These are phyloP conservation scores for Flaveria trinervia DNA, from an alignment of 129 eudicot species.

Conservation along the genomic window DNA sequence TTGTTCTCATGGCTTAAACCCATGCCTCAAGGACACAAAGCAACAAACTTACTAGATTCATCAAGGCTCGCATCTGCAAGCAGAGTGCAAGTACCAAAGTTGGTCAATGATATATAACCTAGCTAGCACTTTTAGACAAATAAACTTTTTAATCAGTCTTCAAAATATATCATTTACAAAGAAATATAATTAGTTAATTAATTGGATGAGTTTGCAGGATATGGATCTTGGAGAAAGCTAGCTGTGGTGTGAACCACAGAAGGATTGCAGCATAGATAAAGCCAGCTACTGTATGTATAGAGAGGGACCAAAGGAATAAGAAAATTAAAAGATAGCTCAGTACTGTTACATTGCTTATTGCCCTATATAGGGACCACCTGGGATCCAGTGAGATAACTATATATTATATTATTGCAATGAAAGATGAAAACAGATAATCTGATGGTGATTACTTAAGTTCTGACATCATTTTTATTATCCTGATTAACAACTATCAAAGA, in stretches of 20 bases:
- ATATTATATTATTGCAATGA: slow-evolving; percentile 19
- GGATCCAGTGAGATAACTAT: neutral
- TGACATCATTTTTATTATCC: neutral
- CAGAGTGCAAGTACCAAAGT: too few species aligned
- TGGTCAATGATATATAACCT: too few species aligned
- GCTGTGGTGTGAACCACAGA: slow-evolving; percentile 29
- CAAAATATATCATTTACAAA: neutral
- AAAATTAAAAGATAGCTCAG: slow-evolving; percentile 32
- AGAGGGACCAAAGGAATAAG: slow-evolving; percentile 49
- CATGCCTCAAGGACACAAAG: too few species aligned
- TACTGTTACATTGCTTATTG: slow-evolving; percentile 38
- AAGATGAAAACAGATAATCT: neutral
- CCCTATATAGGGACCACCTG: slow-evolving; percentile 32
- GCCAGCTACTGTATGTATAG: slow-evolving; percentile 38
- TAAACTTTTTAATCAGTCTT: neutral
- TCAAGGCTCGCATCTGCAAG: too few species aligned
- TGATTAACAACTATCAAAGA: neutral
- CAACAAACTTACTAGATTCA: too few species aligned
- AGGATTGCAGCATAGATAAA: slow-evolving; percentile 39
- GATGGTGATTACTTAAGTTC: neutral
- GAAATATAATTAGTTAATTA: slow-evolving; percentile 1
- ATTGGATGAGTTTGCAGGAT: slow-evolving; percentile 7
- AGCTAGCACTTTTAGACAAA: neutral
- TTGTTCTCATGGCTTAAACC: too few species aligned
- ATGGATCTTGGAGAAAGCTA: slow-evolving; percentile 29